Percentiles rank a stretch among this genome's conserved stretches.
These are phyloP conservation scores for Ophiostoma sp. DNA, from an alignment of 2,329 filamentous ascomycete genomes.

Conservation along the genomic window DNA sequence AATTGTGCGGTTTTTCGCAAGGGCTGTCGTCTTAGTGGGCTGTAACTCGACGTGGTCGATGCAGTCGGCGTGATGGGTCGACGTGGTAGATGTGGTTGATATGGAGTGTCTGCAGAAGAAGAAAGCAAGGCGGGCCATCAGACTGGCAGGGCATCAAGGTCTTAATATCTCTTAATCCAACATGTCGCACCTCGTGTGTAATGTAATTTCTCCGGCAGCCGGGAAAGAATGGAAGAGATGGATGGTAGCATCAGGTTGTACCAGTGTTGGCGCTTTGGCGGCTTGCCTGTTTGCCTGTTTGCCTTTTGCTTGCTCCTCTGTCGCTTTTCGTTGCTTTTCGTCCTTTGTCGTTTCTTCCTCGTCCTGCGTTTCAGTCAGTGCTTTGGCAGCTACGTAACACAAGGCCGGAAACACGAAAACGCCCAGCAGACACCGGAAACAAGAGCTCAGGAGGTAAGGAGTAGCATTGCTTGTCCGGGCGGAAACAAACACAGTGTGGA, in stretches of 20 bases:
- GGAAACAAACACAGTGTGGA: not conserved
- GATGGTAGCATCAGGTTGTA: not conserved
- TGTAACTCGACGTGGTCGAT: not conserved
- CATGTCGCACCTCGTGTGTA: not conserved
- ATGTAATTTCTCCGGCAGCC: not conserved
- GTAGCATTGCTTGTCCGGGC: not conserved
- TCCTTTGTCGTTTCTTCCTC: not conserved
- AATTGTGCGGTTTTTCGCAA: not conserved
- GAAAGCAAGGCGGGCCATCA: not conserved
- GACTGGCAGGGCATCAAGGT: not conserved
- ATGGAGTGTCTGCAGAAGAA: not conserved
- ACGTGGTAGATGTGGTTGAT: not conserved
- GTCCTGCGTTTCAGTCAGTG: not conserved
- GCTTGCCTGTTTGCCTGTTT: not conserved
- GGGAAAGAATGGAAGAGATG: not conserved
- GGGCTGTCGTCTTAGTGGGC: not conserved
- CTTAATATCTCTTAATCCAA: not conserved
- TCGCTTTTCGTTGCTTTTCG: not conserved
- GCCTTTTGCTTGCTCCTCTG: not conserved
- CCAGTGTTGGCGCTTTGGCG: not conserved
- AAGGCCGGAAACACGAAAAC: conserved; percentile 2
- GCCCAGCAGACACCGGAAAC: not conserved
- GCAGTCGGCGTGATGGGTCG: not conserved
- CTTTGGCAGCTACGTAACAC: not conserved
- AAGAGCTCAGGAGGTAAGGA: not conserved